These are phyloP conservation scores for Fusarium tjaetaba DNA, from an alignment of 2,329 filamentous ascomycete species.

Conservation along the genomic window DNA sequence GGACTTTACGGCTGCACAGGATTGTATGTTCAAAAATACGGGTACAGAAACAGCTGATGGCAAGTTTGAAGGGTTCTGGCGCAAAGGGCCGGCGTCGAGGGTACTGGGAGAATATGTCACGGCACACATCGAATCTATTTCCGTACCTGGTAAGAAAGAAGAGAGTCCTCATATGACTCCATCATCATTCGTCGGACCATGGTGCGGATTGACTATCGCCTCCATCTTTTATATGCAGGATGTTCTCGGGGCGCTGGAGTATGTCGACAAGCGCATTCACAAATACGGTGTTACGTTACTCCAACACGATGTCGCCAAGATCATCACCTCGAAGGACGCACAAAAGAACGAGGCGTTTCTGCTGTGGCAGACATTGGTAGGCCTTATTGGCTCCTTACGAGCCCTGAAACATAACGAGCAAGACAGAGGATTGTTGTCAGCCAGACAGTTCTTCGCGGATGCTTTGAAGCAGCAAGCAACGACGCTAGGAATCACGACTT, in stretches of 20 bases:
- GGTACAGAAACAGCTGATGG: background rate
- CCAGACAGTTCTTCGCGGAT: background rate
- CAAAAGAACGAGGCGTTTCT: background rate
- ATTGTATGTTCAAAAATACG: accelerated
- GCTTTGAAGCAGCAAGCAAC: background rate
- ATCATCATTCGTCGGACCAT: background rate
- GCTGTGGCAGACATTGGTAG: background rate
- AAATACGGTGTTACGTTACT: background rate
- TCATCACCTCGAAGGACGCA: accelerated
- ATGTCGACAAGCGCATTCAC: background rate
- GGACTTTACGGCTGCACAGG: background rate
- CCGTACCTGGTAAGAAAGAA: accelerated
- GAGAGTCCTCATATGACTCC: accelerated
- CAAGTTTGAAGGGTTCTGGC: conserved; percentile 8
- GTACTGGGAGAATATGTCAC: background rate
- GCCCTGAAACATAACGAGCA: background rate
- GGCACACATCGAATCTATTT: background rate
- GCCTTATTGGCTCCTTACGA: background rate
- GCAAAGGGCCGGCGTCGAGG: background rate
- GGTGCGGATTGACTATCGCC: background rate
- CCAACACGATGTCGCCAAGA: background rate
- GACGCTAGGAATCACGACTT: background rate
- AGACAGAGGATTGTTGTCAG: background rate
- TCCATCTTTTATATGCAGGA: background rate
- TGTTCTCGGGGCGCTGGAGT: background rate